Conservation (phyloP, 306 rosid species). For the Dryas alaskensis region DNA sequence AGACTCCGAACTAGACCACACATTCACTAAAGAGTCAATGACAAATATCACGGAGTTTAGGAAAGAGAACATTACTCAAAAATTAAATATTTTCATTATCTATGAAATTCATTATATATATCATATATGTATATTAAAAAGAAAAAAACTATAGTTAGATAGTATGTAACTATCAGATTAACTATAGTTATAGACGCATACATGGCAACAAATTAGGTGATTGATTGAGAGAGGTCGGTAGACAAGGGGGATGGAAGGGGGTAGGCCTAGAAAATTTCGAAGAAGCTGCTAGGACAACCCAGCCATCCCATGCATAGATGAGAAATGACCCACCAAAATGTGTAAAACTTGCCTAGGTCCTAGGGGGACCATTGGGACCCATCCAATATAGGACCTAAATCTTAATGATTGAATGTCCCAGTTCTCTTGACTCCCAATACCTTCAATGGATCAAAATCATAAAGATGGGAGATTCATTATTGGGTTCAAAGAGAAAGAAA, state of each 20-base stretch:
- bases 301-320: neutral
- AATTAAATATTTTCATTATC: no score
- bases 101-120: no score
- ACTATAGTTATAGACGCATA: neutral
- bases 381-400: neutral
- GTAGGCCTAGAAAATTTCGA: neutral
- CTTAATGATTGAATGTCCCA: constrained; percentile 6
- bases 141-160: no score
- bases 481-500: neutral
- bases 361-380: neutral
- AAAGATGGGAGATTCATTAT: neutral
- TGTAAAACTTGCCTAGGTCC: neutral
- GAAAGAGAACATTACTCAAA: no score
- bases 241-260: no score
- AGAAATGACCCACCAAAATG: neutral
- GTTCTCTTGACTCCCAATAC: neutral
- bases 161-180: no score
- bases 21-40: no score
- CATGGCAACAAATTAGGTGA: neutral
- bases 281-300: neutral
- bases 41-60: no score
- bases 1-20: no score
- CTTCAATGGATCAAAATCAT: neutral
- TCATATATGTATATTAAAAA: no score
- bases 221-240: no score